phyloP scores from a whole-genome alignment of 768 basidiomycete species.

The Leccinum incarnatum region DNA sequence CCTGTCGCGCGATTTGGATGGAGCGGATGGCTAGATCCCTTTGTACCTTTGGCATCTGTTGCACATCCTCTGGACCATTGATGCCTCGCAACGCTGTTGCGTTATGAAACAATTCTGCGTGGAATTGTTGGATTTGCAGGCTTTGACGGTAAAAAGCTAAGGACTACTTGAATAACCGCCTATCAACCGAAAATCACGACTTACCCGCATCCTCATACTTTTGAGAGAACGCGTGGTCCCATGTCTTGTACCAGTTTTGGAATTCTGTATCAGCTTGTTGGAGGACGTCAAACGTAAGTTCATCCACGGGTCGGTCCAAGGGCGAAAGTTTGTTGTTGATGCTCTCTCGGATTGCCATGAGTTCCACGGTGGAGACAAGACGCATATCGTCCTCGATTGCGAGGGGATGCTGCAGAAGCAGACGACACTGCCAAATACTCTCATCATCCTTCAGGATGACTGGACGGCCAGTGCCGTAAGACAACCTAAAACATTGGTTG shows the following conservation, averaged over 20 bases:
- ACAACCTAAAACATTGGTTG: conserved; percentile 56
- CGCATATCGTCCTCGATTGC: conserved; percentile 93
- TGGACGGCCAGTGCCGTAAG: conserved; percentile 91
- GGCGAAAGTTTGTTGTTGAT: conserved; percentile 82
- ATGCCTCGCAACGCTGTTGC: conserved; percentile 82
- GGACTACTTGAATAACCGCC: conserved; percentile 3
- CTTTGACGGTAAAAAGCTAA: conserved; percentile 86
- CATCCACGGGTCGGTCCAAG: conserved; percentile 70
- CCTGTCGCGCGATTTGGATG: conserved; percentile 76
- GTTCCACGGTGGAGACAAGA: conserved; percentile 90
- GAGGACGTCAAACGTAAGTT: conserved; percentile 69
- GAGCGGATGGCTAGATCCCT: conserved; percentile 77
- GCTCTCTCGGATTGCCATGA: conserved; percentile 86
- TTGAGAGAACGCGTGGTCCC: conserved; percentile 77
- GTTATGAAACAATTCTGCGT: conserved; percentile 82
- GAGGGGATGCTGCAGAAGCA: conserved; percentile 81
- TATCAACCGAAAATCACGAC: conserved; percentile 18
- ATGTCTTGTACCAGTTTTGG: conserved; percentile 73
- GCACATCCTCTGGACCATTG: conserved; percentile 81
- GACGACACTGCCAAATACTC: conserved; percentile 77
- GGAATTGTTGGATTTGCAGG: conserved; percentile 82
- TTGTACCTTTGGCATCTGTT: conserved; percentile 78
- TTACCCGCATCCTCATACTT: conserved; percentile 81
- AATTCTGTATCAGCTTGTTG: conserved; percentile 77
- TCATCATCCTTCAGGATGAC: conserved; percentile 93